A percentile compares a stretch with the other conserved stretches of the same genome.
These are phyloP conservation scores for Dipodascus albidus DNA, from an alignment of 805 yeast species.

Conservation along the genomic window DNA sequence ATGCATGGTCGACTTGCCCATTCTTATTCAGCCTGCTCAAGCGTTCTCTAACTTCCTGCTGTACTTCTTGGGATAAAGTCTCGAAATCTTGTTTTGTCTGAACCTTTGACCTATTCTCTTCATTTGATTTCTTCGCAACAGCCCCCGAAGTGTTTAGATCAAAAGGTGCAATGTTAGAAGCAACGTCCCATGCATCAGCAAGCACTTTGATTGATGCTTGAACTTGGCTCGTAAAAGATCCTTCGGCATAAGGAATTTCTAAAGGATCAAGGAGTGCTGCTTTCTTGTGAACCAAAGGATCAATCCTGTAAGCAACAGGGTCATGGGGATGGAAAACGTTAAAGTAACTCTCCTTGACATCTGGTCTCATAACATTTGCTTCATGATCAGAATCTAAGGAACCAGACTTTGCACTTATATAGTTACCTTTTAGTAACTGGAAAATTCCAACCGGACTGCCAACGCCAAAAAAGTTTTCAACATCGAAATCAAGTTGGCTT, in stretches of 20 bases:
- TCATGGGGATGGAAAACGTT: conserved; percentile 86
- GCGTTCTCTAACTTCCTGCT: conserved; percentile 17
- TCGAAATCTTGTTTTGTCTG: not conserved
- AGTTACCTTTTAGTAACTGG: conserved; percentile 55
- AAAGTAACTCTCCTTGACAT: conserved; percentile 27
- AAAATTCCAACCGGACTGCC: conserved; percentile 92
- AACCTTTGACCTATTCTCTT: not conserved
- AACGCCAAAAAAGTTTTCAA: conserved; percentile 62
- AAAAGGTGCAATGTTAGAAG: conserved; percentile 5
- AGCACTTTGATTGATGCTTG: conserved; percentile 24
- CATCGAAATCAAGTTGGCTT: conserved; percentile 49
- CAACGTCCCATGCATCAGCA: conserved; percentile 10
- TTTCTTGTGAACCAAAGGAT: conserved; percentile 56
- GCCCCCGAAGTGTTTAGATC: not conserved
- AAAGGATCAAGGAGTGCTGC: conserved; percentile 42
- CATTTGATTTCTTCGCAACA: too few relatives aligned
- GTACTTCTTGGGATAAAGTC: not conserved
- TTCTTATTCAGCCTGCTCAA: conserved; percentile 46
- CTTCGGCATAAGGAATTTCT: conserved; percentile 41
- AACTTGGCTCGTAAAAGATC: conserved; percentile 29
- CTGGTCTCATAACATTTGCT: conserved; percentile 7
- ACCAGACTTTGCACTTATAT: conserved; percentile 35
- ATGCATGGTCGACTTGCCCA: conserved; percentile 73
- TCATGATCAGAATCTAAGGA: conserved; percentile 6
- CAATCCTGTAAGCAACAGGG: conserved; percentile 82